These are phyloP conservation scores for Penicillium flavigenum DNA, from an alignment of 495 filamentous ascomycete species.

Conservation along the genomic window DNA sequence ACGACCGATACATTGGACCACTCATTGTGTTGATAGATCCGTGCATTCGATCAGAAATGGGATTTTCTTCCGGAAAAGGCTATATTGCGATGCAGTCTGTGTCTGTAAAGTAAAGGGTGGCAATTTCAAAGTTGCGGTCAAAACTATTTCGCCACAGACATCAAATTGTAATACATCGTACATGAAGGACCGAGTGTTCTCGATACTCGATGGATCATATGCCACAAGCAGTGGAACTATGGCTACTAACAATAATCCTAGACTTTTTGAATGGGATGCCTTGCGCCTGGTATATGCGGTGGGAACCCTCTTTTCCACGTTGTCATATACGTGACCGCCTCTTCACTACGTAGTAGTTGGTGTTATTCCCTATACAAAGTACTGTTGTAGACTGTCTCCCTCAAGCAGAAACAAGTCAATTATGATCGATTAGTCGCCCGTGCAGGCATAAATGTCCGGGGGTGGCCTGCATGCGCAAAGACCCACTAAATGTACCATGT, in stretches of 20 bases:
- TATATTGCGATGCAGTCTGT: neutral
- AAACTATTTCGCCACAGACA: slow-evolving; percentile 22
- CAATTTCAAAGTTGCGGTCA: slow-evolving; percentile 28
- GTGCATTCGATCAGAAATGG: neutral
- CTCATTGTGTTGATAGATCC: neutral
- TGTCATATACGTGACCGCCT: slow-evolving; percentile 9
- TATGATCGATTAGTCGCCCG: slow-evolving; percentile 9
- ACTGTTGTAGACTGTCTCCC: neutral
- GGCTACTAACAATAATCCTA: neutral
- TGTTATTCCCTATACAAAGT: neutral
- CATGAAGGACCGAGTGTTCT: neutral
- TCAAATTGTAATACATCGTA: slow-evolving; percentile 5
- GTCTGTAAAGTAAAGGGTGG: slow-evolving; percentile 5
- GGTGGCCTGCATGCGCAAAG: slow-evolving; percentile 17
- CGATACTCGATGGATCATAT: slow-evolving; percentile 10
- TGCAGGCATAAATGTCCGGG: slow-evolving; percentile 21
- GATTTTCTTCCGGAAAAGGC: neutral
- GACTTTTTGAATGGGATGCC: neutral
- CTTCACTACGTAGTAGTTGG: neutral
- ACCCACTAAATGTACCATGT: slow-evolving; percentile 19
- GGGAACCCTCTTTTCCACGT: neutral
- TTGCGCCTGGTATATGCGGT: neutral
- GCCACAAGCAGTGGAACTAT: slow-evolving; percentile 6
- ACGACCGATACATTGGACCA: slow-evolving; percentile 1
- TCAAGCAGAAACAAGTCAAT: neutral